Evolutionary conservation across 495 filamentous ascomycete species (phyloP).

Genomic region (Aspergillus conjunctus): DNA sequence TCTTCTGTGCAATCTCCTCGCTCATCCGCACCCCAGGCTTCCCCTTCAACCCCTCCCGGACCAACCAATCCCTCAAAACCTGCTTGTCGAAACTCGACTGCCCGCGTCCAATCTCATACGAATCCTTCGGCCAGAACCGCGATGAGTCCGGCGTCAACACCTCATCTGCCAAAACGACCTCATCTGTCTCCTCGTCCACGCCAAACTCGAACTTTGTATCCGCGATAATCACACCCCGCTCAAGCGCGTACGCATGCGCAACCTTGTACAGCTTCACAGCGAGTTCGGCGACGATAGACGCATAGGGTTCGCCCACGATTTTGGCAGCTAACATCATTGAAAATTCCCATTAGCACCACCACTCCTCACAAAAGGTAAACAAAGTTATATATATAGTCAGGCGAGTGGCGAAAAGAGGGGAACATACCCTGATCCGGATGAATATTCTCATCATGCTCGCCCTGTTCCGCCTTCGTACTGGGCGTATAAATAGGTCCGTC

Average conservation of each 20-base stretch:
- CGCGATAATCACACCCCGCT: conserved; percentile 86
- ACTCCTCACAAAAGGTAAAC: background rate
- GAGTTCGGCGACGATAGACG: conserved; percentile 71
- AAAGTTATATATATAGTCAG: background rate
- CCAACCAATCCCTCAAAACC: conserved; percentile 85
- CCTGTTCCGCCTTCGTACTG: conserved; percentile 84
- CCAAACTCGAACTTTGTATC: conserved; percentile 87
- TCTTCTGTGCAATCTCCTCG: conserved; percentile 63
- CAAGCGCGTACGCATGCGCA: conserved; percentile 71
- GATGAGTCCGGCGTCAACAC: conserved; percentile 86
- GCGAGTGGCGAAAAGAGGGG: background rate
- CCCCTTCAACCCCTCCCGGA: conserved; percentile 66
- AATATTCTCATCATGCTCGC: conserved; percentile 91
- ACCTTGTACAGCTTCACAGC: conserved; percentile 72
- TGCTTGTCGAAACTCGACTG: conserved; percentile 94
- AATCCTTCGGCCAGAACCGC: conserved; percentile 82
- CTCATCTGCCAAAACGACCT: conserved; percentile 87
- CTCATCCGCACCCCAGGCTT: conserved; percentile 69
- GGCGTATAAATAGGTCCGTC: conserved; percentile 80
- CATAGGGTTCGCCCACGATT: conserved; percentile 75
- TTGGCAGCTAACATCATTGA: conserved; percentile 43
- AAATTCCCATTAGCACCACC: conserved; percentile 17
- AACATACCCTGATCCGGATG: conserved; percentile 62
- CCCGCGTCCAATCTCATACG: conserved; percentile 69
- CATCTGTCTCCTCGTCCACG: conserved; percentile 70